Evolutionary conservation across 495 filamentous ascomycete genomes (phyloP), one percentile per base, ranked within the genome.

Genomic region (Penicillium bovifimosum): DNA sequence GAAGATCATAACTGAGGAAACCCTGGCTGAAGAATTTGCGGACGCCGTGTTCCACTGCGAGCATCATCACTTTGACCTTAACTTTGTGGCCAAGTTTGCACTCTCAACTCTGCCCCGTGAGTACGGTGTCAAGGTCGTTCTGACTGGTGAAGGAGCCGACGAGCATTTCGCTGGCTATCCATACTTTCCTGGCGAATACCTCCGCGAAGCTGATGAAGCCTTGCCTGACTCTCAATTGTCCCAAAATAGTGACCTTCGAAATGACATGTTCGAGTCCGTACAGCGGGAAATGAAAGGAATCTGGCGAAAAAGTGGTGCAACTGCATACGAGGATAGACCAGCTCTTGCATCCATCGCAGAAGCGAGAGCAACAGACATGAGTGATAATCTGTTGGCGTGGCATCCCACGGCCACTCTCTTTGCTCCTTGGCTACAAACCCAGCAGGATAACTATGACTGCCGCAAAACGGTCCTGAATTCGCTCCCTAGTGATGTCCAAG

Each of bases 81-180:
- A n/a, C n/a, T n/a, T n/a, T n/a, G n/a, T n/a, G n/a, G n/a, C n/a
- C n/a, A n/a, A n/a, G n/a, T n/a, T n/a, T n/a, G n/a, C n/a, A n/a
- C n/a, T n/a, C n/a, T n/a, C n/a, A n/a, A n/a, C n/a, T n/a, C n/a
- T n/a, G n/a, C n/a, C n/a, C n/a, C n/a, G n/a, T n/a, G n/a, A n/a
- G n/a, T n/a, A 65, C 1, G 77, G 76, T 17, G 69, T 72, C 54
- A 77, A 78, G 46, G 77, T 80, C 7, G 62, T 80, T 9, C 62
- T 82, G 2, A 79, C 70, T 63, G 76, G 77, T 20, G 75, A 81
- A 61, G 79, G 79, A 16, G 61, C 77, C 7, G 78, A 80, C 54
- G 77, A 80, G 63, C 65, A 74, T 56, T 80, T 82, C 47, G 71
- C 63, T 13, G 77, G 77, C 44, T 82, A 82, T 51, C 53, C 64